These are phyloP conservation scores for Gracilaria domingensis DNA, from an alignment of 23 red algal species.

Conservation along the genomic window DNA sequence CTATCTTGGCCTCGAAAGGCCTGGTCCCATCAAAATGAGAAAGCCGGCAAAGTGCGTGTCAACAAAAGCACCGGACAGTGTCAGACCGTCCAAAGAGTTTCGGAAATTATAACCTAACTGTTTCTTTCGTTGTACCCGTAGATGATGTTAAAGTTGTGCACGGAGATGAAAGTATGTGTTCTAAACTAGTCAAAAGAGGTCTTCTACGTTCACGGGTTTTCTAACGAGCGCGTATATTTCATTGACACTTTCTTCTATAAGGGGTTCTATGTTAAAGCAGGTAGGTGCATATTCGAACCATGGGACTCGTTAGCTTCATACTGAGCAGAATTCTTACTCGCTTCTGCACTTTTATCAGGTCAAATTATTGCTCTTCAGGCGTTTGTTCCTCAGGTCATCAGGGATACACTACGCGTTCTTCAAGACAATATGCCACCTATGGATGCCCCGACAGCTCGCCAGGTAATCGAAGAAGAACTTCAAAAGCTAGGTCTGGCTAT, in stretches of 20 bases:
- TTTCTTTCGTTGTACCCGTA: background rate
- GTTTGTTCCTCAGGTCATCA: slow-evolving; percentile 58
- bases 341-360: slow-evolving; percentile 9
- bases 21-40: slow-evolving; percentile 54
- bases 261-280: slow-evolving; percentile 74
- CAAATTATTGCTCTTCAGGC: slow-evolving; percentile 66
- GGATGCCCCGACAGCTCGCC: background rate
- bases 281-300: background rate
- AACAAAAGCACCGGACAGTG: too few species aligned
- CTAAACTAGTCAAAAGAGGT: too few species aligned
- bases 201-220: background rate
- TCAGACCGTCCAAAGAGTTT: too few species aligned
- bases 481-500: background rate
- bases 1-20: background rate
- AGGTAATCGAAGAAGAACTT: slow-evolving; percentile 26
- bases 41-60: slow-evolving; percentile 47
- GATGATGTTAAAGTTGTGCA: slow-evolving; percentile 59
- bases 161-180: slow-evolving; percentile 28
- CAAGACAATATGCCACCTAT: slow-evolving; percentile 72
- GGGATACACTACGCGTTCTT: slow-evolving; percentile 38
- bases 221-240: background rate
- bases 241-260: background rate
- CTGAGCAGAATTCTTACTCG: background rate
- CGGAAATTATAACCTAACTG: too few species aligned
- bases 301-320: too few species aligned